Evolutionary conservation across 352 stramenopile species (phyloP).

Genomic region (Plasmopara viticola): DNA sequence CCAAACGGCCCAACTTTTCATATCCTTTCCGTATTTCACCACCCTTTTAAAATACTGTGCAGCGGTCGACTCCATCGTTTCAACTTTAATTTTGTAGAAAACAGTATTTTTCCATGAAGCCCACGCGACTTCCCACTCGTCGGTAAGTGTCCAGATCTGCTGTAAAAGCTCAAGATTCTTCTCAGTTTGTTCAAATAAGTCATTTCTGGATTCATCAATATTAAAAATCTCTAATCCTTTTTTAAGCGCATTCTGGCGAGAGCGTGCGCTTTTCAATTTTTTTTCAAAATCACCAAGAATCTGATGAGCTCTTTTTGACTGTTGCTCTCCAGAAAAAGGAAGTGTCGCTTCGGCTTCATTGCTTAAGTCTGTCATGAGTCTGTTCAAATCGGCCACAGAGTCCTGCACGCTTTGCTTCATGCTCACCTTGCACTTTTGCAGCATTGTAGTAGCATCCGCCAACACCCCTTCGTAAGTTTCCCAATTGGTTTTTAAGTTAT

Average conservation of each 20-base stretch:
- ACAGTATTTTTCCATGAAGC: constrained; percentile 89
- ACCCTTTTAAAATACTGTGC: constrained; percentile 90
- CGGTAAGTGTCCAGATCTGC: constrained; percentile 85
- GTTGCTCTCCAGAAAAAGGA: constrained; percentile 66
- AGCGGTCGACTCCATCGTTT: constrained; percentile 86
- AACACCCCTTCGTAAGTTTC: constrained; percentile 83
- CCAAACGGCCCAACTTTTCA: constrained; percentile 90
- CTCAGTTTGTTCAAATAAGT: constrained; percentile 80
- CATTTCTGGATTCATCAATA: constrained; percentile 85
- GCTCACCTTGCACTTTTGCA: constrained; percentile 91
- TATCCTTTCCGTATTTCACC: constrained; percentile 90
- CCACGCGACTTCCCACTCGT: constrained; percentile 89
- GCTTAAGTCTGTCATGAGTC: constrained; percentile 75
- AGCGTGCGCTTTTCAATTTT: constrained; percentile 78
- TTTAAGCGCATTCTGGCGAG: constrained; percentile 66
- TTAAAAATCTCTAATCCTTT: constrained; percentile 91
- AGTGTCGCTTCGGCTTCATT: constrained; percentile 67
- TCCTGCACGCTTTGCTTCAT: constrained; percentile 95
- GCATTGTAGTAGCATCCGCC: constrained; percentile 78
- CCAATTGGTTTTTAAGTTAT: constrained; percentile 70
- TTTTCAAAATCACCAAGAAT: constrained; percentile 86
- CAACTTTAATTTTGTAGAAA: constrained; percentile 89
- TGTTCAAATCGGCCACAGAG: constrained; percentile 81
- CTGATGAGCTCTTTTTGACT: constrained; percentile 41
- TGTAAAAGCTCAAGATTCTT: constrained; percentile 86